These are phyloP conservation scores for Oryza longistaminata DNA, from an alignment of 176 grass and related monocot genomes.

Conservation along the genomic window DNA sequence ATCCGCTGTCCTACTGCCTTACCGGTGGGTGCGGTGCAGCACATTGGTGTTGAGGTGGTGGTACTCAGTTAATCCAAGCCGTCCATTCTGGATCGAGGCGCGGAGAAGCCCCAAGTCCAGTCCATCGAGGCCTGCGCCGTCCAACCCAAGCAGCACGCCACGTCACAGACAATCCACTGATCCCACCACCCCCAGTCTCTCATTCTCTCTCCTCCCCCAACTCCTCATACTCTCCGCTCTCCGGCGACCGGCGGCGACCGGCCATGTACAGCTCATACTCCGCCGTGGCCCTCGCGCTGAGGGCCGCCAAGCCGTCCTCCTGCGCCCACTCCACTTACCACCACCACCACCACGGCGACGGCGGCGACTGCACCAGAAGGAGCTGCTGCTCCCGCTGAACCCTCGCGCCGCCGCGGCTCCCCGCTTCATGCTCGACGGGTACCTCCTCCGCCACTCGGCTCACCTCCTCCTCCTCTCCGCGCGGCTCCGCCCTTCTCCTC, in stretches of 20 bases:
- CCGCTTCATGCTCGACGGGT: constrained; percentile 44
- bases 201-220: not conserved
- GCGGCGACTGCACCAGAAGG: constrained; percentile 17
- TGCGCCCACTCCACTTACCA: constrained; percentile 29
- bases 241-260: not conserved
- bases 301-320: constrained; percentile 49
- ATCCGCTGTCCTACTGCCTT: no score
- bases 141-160: not conserved
- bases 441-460: constrained; percentile 53
- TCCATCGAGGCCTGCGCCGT: not conserved
- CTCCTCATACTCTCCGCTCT: not conserved
- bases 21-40: not conserved
- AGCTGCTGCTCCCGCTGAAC: constrained; percentile 31
- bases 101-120: not conserved
- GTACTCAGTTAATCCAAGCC: not conserved
- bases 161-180: constrained; percentile 18
- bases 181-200: not conserved
- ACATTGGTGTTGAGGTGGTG: not conserved
- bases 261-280: constrained; percentile 65
- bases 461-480: constrained; percentile 47
- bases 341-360: constrained; percentile 27
- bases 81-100: not conserved
- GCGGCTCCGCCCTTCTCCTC: constrained; percentile 20
- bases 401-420: constrained; percentile 14
- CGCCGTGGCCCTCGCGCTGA: constrained; percentile 37